Conservation (phyloP, 106 monocot species). For the Narthecium ossifragum region DNA sequence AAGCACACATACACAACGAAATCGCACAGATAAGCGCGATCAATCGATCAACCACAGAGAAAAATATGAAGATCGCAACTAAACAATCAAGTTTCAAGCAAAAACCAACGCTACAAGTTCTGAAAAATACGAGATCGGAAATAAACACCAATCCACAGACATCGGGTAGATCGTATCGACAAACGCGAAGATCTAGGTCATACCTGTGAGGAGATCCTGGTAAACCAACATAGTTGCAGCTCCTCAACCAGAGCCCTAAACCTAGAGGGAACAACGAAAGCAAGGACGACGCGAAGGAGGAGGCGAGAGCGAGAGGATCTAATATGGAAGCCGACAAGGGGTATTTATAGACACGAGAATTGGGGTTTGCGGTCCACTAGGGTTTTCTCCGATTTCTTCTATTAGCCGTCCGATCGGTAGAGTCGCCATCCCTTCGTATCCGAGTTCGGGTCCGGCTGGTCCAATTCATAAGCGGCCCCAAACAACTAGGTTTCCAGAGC, state of each 20-base stretch:
- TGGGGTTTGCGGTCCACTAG: not conserved
- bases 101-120: not conserved
- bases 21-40: not conserved
- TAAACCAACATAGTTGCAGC: slow-evolving; percentile 59
- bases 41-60: not conserved
- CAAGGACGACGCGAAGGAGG: not conserved
- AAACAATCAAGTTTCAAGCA: not conserved
- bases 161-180: not conserved
- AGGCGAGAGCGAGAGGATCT: not conserved
- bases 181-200: not conserved
- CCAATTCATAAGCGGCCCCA: no score
- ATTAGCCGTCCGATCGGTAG: not conserved
- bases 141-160: not conserved
- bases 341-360: slow-evolving; percentile 7
- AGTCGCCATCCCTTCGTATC: no score
- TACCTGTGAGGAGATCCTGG: slow-evolving; percentile 69
- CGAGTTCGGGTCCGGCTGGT: no score
- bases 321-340: not conserved
- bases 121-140: not conserved
- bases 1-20: no score
- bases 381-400: not conserved
- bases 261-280: not conserved
- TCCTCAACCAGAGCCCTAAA: slow-evolving; percentile 15
- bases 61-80: not conserved
- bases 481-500: no score